Conservation (phyloP, 768 basidiomycete species). For the Kwoniella dendrophila region DNA sequence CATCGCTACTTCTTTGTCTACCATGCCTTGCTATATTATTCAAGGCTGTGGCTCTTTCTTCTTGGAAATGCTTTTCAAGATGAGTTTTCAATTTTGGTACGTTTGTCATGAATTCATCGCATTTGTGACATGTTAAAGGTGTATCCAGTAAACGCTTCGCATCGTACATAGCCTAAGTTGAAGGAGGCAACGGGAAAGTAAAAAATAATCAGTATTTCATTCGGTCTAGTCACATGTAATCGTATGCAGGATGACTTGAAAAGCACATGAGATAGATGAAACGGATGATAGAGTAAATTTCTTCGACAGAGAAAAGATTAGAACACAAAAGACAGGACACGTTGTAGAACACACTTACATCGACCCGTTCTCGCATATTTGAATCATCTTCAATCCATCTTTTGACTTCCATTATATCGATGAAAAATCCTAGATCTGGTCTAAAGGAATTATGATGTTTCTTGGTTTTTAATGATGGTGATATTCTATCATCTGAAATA, state of each 20-base stretch:
- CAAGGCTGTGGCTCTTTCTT: slow-evolving; percentile 50
- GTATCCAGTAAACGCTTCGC: slow-evolving; percentile 69
- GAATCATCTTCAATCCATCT: slow-evolving; percentile 61
- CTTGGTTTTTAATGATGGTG: slow-evolving; percentile 75
- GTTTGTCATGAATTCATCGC: slow-evolving; percentile 66
- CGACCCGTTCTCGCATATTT: slow-evolving; percentile 25
- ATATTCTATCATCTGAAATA: slow-evolving; percentile 74
- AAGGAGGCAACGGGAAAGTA: background rate
- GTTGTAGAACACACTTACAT: slow-evolving; percentile 23
- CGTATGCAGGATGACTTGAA: no score
- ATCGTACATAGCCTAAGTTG: slow-evolving; percentile 21
- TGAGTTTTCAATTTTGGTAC: slow-evolving; percentile 76
- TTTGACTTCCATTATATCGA: slow-evolving; percentile 74
- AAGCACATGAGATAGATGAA: no score
- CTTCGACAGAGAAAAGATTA: background rate
- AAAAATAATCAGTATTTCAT: slow-evolving; percentile 3
- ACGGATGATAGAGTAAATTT: no score
- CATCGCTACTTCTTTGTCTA: slow-evolving; percentile 37
- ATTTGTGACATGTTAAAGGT: slow-evolving; percentile 70
- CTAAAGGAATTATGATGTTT: slow-evolving; percentile 91
- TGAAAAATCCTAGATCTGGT: slow-evolving; percentile 79
- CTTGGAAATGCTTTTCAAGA: slow-evolving; percentile 72
- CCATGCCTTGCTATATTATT: slow-evolving; percentile 30
- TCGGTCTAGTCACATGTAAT: no score
- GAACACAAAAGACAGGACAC: slow-evolving; percentile 20